A percentile compares a stretch with the other conserved stretches of the same genome.
Conservation (phyloP, 305 asterid genomes). For the Plantago lanceolata region DNA sequence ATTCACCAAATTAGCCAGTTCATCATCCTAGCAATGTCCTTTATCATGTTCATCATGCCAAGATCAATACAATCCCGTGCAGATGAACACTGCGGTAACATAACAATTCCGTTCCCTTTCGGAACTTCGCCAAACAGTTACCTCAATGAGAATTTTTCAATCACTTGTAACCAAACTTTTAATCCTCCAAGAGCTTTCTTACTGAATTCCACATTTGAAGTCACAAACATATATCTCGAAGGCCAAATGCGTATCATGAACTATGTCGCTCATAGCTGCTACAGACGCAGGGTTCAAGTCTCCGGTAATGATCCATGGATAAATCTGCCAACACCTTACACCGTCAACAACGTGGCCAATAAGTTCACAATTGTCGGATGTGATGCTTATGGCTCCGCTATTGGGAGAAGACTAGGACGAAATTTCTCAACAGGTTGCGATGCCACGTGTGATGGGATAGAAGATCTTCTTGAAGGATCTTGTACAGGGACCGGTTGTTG, state of each 20-base stretch:
- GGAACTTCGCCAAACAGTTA: constrained; percentile 29
- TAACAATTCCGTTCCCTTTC: constrained; percentile 39
- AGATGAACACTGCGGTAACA: constrained; percentile 26
- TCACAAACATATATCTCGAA: constrained; percentile 29
- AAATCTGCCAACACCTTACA: neutral
- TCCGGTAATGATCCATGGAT: neutral
- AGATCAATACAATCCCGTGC: too few species aligned
- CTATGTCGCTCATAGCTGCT: constrained; percentile 15
- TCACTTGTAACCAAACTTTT: constrained; percentile 29
- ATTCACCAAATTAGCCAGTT: neutral
- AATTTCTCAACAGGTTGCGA: constrained; percentile 29
- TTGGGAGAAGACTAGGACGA: constrained; percentile 14
- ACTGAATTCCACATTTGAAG: neutral
- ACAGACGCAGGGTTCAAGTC: neutral
- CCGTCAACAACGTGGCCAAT: constrained; percentile 30
- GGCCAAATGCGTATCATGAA: constrained; percentile 31
- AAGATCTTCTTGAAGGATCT: constrained; percentile 22
- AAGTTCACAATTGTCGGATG: constrained; percentile 40
- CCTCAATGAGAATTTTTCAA: neutral
- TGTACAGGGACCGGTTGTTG: constrained; percentile 41
- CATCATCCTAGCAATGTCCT: too few species aligned
- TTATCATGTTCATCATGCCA: too few species aligned
- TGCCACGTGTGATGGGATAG: constrained; percentile 23
- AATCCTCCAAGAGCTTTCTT: constrained; percentile 24
- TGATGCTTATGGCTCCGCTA: constrained; percentile 23